phyloP scores from a whole-genome alignment of 768 basidiomycete species.

The Polyporus arcularius region DNA sequence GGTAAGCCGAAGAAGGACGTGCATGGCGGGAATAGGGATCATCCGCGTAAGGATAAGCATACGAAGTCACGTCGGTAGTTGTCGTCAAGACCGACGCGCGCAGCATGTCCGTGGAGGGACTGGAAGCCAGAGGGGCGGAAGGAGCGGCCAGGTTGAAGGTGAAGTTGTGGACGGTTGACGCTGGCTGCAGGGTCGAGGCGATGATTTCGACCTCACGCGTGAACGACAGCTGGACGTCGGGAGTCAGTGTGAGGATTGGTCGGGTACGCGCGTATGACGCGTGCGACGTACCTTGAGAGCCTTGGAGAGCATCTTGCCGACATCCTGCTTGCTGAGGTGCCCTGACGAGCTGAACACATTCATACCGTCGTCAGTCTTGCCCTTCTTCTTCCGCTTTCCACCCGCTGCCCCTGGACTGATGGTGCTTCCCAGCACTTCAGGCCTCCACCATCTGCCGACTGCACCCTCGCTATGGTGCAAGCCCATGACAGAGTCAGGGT shows the following conservation, averaged over 20 bases:
- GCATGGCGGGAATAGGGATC: conserved; percentile 66
- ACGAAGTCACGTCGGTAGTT: conserved; percentile 57
- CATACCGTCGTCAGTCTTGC: conserved; percentile 58
- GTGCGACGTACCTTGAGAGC: conserved; percentile 72
- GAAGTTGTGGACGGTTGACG: conserved; percentile 90
- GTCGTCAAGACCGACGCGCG: conserved; percentile 74
- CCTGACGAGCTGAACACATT: conserved; percentile 75
- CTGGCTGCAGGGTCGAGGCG: conserved; percentile 91
- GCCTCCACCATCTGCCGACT: conserved; percentile 87
- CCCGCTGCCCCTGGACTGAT: conserved; percentile 78
- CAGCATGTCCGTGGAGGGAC: conserved; percentile 68
- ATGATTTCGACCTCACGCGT: conserved; percentile 92
- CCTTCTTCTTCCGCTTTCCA: conserved; percentile 56
- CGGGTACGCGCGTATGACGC: neutral
- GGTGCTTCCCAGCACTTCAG: conserved; percentile 88
- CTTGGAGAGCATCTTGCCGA: conserved; percentile 89
- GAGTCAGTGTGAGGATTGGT: conserved; percentile 3
- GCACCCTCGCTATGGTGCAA: conserved; percentile 84
- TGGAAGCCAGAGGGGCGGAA: conserved; percentile 73
- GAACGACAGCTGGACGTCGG: conserved; percentile 70
- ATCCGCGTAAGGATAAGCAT: conserved; percentile 72
- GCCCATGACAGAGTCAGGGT: conserved; percentile 79
- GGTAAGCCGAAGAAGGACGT: conserved; percentile 76
- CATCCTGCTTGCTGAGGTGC: conserved; percentile 81
- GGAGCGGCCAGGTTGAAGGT: conserved; percentile 84